Base-by-base conservation (phyloP, 108 stramenopile genomes). In the Parietichytrium sp. region DNA sequence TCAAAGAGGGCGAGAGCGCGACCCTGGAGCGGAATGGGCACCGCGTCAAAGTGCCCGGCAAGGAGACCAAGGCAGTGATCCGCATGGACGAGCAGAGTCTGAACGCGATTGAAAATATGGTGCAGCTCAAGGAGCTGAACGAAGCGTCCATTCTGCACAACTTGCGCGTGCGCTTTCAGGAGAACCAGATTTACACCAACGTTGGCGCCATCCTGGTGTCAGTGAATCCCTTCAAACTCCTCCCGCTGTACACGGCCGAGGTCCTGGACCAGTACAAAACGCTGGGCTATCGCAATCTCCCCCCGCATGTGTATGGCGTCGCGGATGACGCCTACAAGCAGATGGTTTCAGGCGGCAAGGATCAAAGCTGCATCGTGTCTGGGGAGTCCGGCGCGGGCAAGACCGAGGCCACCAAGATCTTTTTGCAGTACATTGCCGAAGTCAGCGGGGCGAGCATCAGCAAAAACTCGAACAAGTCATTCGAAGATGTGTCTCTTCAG, bases 231-330 rank as follows among this genome's bases (percentile, higher is more conserved):
- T 88, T 88, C 51, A 85, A 86, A 52, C 55, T 86, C 77, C 84
- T 88, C 6, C 88, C 88, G 29, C 78, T 88, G 48, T 88, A 88
- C 84, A 88, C 88, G 8, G 82, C 88, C 0, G 88, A 85, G 81
- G 49, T 88, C 45, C 85, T 91, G 54, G 90, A 91, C 18, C 15
- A 51, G 51, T 91, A 91, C 82, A 85, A 85, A 31, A 52, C 86
- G 54, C 89, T 89, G 1, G 82, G 84, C 4, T 15, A 84, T 7
- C 89, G 88, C n/a, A 78, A 77, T 18, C 84, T 86, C 29, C 93
- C 96, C 10, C 98, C 98, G 4, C 98, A 98, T 88, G 95, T 96
- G 4, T 98, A 96, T 83, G 92, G 90, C 48, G 89, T 96, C 61
- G 98, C 96, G 10, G 91, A 94, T 61, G 87, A 91, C 49, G 90